Conservation (phyloP, 2,329 filamentous ascomycete species). For the Ilyonectria robusta region DNA sequence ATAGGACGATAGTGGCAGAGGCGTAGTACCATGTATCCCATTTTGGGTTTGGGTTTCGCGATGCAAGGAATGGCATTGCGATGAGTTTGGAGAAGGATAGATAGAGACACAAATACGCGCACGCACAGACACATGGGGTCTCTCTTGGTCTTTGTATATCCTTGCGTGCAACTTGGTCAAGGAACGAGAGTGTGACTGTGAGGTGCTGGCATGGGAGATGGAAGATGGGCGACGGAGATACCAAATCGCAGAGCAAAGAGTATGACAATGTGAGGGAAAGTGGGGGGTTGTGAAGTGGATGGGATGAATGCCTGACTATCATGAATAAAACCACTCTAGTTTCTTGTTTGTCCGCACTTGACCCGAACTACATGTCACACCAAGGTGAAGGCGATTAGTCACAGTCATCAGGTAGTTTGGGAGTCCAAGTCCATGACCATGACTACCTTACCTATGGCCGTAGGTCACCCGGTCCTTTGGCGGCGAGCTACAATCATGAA, state of each 20-base stretch:
- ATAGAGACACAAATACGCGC: conserved; percentile 43
- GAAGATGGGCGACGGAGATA: conserved; percentile 12
- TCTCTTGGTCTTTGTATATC: conserved; percentile 29
- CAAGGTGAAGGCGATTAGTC: background rate
- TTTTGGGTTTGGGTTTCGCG: conserved; percentile 29
- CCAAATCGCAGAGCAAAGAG: conserved; percentile 14
- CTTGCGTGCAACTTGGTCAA: conserved; percentile 20
- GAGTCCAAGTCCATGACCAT: conserved; percentile 7
- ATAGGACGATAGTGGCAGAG: conserved; percentile 8
- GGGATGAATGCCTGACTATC: conserved; percentile 18
- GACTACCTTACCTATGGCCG: background rate
- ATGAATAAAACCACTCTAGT: conserved; percentile 25
- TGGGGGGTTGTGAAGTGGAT: background rate
- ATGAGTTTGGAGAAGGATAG: conserved; percentile 38
- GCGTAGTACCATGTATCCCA: conserved; percentile 21
- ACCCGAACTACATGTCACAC: background rate
- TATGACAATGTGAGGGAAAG: background rate
- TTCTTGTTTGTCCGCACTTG: background rate
- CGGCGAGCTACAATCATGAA: conserved; percentile 2
- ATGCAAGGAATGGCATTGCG: conserved; percentile 29
- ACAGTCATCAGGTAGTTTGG: background rate
- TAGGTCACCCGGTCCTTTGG: conserved; percentile 3
- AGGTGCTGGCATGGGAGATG: conserved; percentile 3
- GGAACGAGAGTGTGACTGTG: conserved; percentile 22
- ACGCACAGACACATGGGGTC: conserved; percentile 29